Conservation (phyloP, 2,329 filamentous ascomycete species). For the Aspergillus carbonarius region DNA sequence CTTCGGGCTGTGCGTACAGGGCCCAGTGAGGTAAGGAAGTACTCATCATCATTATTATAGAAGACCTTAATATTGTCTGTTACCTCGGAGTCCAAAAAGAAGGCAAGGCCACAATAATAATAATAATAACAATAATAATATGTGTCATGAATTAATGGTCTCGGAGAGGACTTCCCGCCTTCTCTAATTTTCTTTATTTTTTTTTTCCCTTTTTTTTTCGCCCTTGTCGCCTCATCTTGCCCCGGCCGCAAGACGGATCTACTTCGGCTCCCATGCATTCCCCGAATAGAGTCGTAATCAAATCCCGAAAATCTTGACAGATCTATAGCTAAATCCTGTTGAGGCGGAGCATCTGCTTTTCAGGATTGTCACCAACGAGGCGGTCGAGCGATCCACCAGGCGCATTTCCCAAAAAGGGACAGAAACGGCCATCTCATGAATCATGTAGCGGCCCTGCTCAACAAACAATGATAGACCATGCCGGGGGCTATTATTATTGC, state of each 20-base stretch:
- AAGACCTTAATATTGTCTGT: not conserved
- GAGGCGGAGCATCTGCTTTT: not conserved
- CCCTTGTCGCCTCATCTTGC: not conserved
- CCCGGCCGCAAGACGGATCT: slow-evolving; percentile 6
- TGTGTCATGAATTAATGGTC: not conserved
- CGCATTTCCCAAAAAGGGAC: not conserved
- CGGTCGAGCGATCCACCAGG: slow-evolving; percentile 2
- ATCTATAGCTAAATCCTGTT: not conserved
- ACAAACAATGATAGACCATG: not conserved
- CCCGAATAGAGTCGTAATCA: slow-evolving; percentile 3
- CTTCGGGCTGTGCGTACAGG: not conserved
- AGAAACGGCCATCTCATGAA: not conserved
- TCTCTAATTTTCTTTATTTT: not conserved
- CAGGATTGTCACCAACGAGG: not conserved
- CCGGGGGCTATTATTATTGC: not conserved
- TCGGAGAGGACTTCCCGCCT: not conserved
- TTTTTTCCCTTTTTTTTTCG: not conserved
- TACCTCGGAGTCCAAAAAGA: not conserved
- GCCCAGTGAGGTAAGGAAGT: not conserved
- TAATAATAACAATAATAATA: not conserved
- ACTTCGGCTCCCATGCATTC: slow-evolving; percentile 3
- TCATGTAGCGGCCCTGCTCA: not conserved
- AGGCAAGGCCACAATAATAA: not conserved
- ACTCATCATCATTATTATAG: not conserved
- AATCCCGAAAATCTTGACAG: slow-evolving; percentile 2